A percentile compares a stretch with the other conserved stretches of the same genome.
Evolutionary conservation across 140 eudicot species (phyloP).

Genomic region (Flaveria floridana): DNA sequence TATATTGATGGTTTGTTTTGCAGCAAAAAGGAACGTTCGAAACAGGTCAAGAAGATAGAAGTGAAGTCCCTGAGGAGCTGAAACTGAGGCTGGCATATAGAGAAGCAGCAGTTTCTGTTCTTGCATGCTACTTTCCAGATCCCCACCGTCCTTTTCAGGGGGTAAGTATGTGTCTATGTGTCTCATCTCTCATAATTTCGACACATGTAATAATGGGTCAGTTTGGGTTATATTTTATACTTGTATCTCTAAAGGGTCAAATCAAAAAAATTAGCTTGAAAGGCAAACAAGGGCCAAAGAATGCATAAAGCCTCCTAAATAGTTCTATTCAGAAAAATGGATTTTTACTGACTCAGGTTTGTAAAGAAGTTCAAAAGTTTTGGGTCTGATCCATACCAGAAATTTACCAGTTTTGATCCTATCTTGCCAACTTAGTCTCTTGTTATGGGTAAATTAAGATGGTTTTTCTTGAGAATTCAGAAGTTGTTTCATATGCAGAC

Average conservation of each 20-base stretch:
- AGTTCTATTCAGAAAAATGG: background rate
- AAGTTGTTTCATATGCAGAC: conserved; percentile 49
- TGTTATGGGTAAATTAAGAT: background rate
- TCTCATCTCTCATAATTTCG: background rate
- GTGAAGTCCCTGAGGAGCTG: conserved; percentile 84
- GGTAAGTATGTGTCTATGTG: conserved; percentile 32
- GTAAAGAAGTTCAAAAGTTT: background rate
- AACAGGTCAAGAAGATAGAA: conserved; percentile 91
- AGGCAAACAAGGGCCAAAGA: background rate
- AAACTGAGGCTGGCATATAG: conserved; percentile 86
- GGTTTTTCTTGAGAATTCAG: conserved; percentile 3
- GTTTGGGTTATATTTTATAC: background rate
- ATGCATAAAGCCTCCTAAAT: conserved; percentile 9
- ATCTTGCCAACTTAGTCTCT: background rate
- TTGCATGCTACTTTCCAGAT: conserved; percentile 87
- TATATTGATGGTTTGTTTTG: conserved; percentile 18
- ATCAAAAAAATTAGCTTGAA: background rate
- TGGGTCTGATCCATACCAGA: background rate
- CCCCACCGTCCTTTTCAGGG: conserved; percentile 71
- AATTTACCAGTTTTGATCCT: background rate
- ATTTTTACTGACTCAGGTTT: background rate
- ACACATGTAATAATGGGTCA: background rate
- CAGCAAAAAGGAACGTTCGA: conserved; percentile 98
- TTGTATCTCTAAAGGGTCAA: background rate
- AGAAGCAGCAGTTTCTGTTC: conserved; percentile 95